phyloP scores from a whole-genome alignment of 2,329 filamentous ascomycete genomes.

The Aspergillus arachidicola region DNA sequence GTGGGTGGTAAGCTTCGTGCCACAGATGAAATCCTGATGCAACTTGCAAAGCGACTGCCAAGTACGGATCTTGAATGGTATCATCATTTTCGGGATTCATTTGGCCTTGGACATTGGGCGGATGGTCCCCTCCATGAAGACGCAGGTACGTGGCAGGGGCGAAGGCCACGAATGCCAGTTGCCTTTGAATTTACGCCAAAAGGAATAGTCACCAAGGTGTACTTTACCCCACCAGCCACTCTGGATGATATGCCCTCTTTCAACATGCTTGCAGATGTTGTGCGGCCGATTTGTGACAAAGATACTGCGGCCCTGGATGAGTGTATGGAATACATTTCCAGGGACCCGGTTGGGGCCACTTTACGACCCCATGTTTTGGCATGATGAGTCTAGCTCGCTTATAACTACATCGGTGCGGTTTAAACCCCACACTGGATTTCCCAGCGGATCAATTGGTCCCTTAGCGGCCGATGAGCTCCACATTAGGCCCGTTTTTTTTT shows the following conservation, averaged over 20 bases:
- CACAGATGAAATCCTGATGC: background rate
- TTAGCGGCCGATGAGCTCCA: no score
- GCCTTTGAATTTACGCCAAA: background rate
- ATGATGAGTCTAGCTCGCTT: no score
- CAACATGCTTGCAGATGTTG: background rate
- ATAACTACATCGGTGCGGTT: no score
- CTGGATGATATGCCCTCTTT: background rate
- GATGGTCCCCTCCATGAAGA: background rate
- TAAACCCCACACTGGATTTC: no score
- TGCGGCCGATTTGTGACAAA: no score
- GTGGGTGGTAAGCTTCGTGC: background rate
- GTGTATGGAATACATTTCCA: background rate
- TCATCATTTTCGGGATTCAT: background rate
- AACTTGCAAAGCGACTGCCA: background rate
- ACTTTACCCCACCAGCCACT: background rate
- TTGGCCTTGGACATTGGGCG: background rate
- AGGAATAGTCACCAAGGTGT: background rate
- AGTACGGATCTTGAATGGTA: background rate
- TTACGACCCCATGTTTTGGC: background rate
- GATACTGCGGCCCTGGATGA: background rate
- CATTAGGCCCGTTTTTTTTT: no score
- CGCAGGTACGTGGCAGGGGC: accelerated
- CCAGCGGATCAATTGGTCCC: no score
- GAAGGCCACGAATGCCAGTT: background rate
- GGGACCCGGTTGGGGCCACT: background rate